Percentiles rank a stretch among this genome's conserved stretches.
phyloP scores from a whole-genome alignment of 352 stramenopile genomes.

The Albugo candida region DNA sequence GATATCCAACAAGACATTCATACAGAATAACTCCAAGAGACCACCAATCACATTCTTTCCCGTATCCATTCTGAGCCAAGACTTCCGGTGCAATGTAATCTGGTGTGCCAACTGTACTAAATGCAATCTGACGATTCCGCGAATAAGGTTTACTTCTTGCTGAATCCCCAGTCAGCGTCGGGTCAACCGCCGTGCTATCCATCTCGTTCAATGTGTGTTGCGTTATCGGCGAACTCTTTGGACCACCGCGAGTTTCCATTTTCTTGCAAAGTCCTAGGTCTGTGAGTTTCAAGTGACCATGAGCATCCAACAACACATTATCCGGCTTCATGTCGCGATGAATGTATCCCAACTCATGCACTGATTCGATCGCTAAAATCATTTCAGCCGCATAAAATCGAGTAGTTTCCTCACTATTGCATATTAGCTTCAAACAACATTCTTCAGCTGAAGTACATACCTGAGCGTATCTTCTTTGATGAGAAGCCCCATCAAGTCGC shows the following conservation, averaged over 20 bases:
- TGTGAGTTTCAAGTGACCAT: conserved; percentile 98
- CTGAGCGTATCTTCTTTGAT: conserved; percentile 95
- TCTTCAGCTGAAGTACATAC: not conserved
- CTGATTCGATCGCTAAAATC: conserved; percentile 92
- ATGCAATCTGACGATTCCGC: conserved; percentile 83
- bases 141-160: conserved; percentile 26
- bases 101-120: conserved; percentile 96
- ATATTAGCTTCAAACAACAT: not conserved
- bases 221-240: conserved; percentile 34
- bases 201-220: conserved; percentile 33
- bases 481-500: conserved; percentile 98
- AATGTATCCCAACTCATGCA: conserved; percentile 98
- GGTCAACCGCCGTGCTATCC: not conserved
- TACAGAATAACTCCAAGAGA: conserved; percentile 99
- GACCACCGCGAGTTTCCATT: conserved; percentile 73
- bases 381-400: conserved; percentile 98
- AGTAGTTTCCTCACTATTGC: conserved; percentile 40
- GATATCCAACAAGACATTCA: conserved; percentile 98
- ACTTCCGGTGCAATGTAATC: conserved; percentile 99
- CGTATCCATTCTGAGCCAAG: conserved; percentile 79
- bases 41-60: conserved; percentile 97
- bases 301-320: conserved; percentile 92
- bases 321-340: conserved; percentile 97
- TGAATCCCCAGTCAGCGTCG: not conserved
- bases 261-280: conserved; percentile 97